phyloP scores from a whole-genome alignment of 1,139 yeast genomes.

The Suhomyces bokatorum region DNA sequence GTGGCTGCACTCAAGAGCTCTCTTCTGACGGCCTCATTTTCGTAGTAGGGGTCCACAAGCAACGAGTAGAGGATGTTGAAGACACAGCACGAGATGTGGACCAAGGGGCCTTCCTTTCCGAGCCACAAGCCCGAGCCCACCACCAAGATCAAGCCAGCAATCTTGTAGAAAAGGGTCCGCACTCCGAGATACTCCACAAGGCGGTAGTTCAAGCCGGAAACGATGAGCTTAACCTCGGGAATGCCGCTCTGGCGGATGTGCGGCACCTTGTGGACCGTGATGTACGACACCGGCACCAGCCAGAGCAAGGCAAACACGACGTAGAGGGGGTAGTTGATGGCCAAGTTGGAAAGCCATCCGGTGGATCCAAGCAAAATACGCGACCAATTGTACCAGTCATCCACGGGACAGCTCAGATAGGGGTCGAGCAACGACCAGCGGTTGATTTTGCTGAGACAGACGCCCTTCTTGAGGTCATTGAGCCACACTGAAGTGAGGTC shows the following conservation, averaged over 20 bases:
- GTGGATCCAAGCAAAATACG: slow-evolving; percentile 27
- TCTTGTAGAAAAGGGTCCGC: slow-evolving; percentile 49
- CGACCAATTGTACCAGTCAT: slow-evolving; percentile 47
- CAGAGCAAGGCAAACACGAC: slow-evolving; percentile 29
- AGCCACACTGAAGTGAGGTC: slow-evolving; percentile 65
- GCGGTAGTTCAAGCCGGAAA: slow-evolving; percentile 57
- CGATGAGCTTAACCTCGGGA: slow-evolving; percentile 62
- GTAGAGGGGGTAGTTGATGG: slow-evolving; percentile 43
- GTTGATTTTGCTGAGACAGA: slow-evolving; percentile 40
- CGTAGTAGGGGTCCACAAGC: slow-evolving; percentile 39
- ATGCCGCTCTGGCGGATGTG: slow-evolving; percentile 65
- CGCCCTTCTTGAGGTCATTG: slow-evolving; percentile 57
- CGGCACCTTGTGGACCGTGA: slow-evolving; percentile 38
- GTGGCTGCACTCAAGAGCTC: slow-evolving; percentile 81
- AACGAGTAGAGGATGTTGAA: slow-evolving; percentile 33
- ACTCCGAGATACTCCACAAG: slow-evolving; percentile 47
- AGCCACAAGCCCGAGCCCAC: slow-evolving; percentile 86
- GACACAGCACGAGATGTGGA: slow-evolving; percentile 77
- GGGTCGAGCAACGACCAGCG: slow-evolving; percentile 47
- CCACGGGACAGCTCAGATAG: slow-evolving; percentile 46
- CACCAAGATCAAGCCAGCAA: slow-evolving; percentile 57
- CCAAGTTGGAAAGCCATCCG: slow-evolving; percentile 19
- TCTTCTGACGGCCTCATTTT: slow-evolving; percentile 57
- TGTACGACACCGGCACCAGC: slow-evolving; percentile 31
- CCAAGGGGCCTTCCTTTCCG: slow-evolving; percentile 93